phyloP scores from a whole-genome alignment of 2,329 filamentous ascomycete genomes.

The Diaporthe destruens region DNA sequence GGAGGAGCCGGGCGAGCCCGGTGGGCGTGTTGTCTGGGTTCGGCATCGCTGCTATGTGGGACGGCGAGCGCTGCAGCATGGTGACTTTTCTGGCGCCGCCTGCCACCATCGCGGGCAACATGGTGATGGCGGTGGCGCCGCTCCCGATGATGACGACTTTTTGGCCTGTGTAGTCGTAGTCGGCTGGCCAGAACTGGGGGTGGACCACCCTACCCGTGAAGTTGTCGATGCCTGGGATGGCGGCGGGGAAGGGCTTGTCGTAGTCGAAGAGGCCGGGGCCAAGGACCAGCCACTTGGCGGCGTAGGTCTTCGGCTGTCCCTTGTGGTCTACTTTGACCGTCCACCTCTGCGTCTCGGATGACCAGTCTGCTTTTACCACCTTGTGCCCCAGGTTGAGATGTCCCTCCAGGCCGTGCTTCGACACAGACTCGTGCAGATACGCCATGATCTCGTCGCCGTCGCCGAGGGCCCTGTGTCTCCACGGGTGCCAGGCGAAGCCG shows the following conservation, averaged over 20 bases:
- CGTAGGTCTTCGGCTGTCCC: slow-evolving; percentile 6
- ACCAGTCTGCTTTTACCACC: slow-evolving; percentile 66
- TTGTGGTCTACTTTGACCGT: slow-evolving; percentile 54
- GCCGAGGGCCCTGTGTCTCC: slow-evolving; percentile 67
- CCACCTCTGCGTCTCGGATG: slow-evolving; percentile 66
- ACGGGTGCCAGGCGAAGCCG: slow-evolving; percentile 78
- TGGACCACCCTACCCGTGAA: slow-evolving; percentile 65
- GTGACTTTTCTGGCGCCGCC: slow-evolving; percentile 68
- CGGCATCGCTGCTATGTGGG: slow-evolving; percentile 68
- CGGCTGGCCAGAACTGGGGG: slow-evolving; percentile 80
- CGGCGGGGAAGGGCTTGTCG: slow-evolving; percentile 65
- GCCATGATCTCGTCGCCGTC: slow-evolving; percentile 63
- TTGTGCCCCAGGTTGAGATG: slow-evolving; percentile 66
- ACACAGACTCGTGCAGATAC: slow-evolving; percentile 67
- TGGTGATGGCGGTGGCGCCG: slow-evolving; percentile 77
- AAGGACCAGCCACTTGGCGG: slow-evolving; percentile 61
- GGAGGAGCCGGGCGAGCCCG: slow-evolving; percentile 49
- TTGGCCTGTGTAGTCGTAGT: slow-evolving; percentile 75
- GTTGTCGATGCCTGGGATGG: slow-evolving; percentile 57
- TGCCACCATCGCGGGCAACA: slow-evolving; percentile 72
- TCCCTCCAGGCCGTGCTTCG: slow-evolving; percentile 63
- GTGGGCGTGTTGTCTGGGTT: slow-evolving; percentile 49
- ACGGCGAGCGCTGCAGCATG: slow-evolving; percentile 77
- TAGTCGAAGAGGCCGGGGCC: slow-evolving; percentile 76
- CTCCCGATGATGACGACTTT: slow-evolving; percentile 76